phyloP scores from a whole-genome alignment of 23 red algal species.

The Gracilariopsis chorda region DNA sequence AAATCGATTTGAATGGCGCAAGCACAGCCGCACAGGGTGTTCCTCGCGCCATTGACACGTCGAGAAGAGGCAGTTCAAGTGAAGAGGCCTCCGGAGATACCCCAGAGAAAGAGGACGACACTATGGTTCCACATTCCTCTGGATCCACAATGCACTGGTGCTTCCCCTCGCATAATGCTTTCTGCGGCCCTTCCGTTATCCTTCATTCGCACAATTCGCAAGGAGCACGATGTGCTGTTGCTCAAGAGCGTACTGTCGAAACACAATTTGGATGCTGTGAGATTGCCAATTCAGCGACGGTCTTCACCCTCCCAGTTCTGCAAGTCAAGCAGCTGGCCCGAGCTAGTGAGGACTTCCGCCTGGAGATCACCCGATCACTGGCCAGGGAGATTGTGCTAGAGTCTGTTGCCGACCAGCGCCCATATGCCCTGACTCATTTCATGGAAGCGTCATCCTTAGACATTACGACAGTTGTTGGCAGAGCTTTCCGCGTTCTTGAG shows the following conservation, averaged over 20 bases:
- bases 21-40: background rate
- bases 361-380: conserved; percentile 59
- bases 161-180: conserved; percentile 44
- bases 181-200: conserved; percentile 56
- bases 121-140: background rate
- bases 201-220: conserved; percentile 12
- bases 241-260: conserved; percentile 24
- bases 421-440: conserved; percentile 52
- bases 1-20: background rate
- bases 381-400: conserved; percentile 60
- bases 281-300: conserved; percentile 38
- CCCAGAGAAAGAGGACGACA: background rate
- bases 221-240: background rate
- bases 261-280: conserved; percentile 53
- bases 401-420: conserved; percentile 61
- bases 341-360: conserved; percentile 34
- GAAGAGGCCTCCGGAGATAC: conserved; percentile 16
- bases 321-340: conserved; percentile 31
- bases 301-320: conserved; percentile 49
- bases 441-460: conserved; percentile 6
- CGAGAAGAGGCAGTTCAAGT: conserved; percentile 17
- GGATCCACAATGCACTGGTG: conserved; percentile 70
- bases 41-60: background rate
- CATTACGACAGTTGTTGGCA: conserved; percentile 17
- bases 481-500: conserved; percentile 31